A percentile compares a stretch with the other conserved stretches of the same genome.
Conservation (phyloP, 345 rosid species). For the Populus tremula region DNA sequence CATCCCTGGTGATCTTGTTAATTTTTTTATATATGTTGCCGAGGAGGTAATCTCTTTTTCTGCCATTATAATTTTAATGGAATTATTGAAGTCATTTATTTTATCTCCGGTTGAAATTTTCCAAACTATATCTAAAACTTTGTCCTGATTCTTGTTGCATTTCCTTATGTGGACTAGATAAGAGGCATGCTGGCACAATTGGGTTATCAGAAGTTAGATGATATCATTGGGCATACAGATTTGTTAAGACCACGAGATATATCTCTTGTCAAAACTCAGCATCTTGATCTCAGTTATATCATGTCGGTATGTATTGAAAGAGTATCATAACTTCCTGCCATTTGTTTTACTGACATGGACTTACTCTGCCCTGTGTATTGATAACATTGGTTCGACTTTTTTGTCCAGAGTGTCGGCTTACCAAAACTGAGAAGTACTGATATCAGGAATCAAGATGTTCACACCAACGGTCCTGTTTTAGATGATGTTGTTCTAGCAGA, state of each 20-base stretch:
- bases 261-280: conserved; percentile 96
- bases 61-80: neutral
- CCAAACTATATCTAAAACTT: neutral
- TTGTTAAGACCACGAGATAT: conserved; percentile 78
- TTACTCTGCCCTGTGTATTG: conserved; percentile 10
- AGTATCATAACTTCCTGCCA: neutral
- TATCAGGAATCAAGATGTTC: conserved; percentile 89
- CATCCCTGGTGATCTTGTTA: conserved; percentile 98
- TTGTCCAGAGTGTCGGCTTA: conserved; percentile 67
- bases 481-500: conserved; percentile 78
- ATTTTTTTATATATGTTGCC: conserved; percentile 88
- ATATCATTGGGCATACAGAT: conserved; percentile 80
- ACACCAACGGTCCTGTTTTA: conserved; percentile 77
- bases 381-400: conserved; percentile 12
- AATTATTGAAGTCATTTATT: neutral
- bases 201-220: conserved; percentile 91
- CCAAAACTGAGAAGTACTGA: conserved; percentile 87
- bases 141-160: neutral
- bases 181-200: conserved; percentile 90
- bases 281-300: conserved; percentile 81
- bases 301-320: conserved; percentile 54
- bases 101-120: conserved; percentile 8
- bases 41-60: conserved; percentile 71
- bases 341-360: conserved; percentile 5
- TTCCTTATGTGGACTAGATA: conserved; percentile 46